Evolutionary conservation across 1,139 yeast genomes (phyloP).

Genomic region (Geotrichum cucujoidarum): DNA sequence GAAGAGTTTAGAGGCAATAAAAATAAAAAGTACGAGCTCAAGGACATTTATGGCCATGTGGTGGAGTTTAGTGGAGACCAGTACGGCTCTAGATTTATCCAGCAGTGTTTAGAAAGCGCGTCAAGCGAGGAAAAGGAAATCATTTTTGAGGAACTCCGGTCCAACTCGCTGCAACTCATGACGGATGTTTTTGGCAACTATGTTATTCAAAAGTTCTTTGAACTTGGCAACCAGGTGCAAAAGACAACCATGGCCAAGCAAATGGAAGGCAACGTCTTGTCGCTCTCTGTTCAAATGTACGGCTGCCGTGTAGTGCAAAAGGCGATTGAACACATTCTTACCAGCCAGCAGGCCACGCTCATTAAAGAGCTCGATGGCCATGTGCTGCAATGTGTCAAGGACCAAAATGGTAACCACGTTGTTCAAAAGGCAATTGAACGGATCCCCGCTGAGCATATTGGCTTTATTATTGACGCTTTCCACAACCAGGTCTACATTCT

Average conservation of each 20-base stretch:
- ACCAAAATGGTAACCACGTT: constrained; percentile 97
- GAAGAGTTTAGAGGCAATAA: constrained; percentile 81
- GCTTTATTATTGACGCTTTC: constrained; percentile 69
- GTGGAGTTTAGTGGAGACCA: constrained; percentile 93
- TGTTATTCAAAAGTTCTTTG: constrained; percentile 92
- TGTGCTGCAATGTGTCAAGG: constrained; percentile 78
- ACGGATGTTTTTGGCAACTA: constrained; percentile 98
- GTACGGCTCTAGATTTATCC: constrained; percentile 94
- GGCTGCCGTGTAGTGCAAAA: constrained; percentile 97
- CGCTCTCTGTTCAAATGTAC: constrained; percentile 85
- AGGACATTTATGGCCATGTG: constrained; percentile 81
- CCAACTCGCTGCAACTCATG: constrained; percentile 72
- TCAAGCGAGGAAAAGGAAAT: constrained; percentile 66
- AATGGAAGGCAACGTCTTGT: constrained; percentile 73
- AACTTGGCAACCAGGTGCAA: constrained; percentile 69
- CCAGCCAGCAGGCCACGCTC: constrained; percentile 62
- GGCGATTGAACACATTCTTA: constrained; percentile 71
- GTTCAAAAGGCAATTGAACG: constrained; percentile 91
- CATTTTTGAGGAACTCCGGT: constrained; percentile 78
- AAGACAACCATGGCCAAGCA: constrained; percentile 62
- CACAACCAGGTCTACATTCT: constrained; percentile 78
- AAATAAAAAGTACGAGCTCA: constrained; percentile 54
- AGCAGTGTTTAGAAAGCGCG: constrained; percentile 72
- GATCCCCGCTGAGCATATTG: constrained; percentile 66
- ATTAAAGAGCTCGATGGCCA: constrained; percentile 68